Conservation (phyloP, 371 early-diverging fungal species). For the Parasitella parasitica region DNA sequence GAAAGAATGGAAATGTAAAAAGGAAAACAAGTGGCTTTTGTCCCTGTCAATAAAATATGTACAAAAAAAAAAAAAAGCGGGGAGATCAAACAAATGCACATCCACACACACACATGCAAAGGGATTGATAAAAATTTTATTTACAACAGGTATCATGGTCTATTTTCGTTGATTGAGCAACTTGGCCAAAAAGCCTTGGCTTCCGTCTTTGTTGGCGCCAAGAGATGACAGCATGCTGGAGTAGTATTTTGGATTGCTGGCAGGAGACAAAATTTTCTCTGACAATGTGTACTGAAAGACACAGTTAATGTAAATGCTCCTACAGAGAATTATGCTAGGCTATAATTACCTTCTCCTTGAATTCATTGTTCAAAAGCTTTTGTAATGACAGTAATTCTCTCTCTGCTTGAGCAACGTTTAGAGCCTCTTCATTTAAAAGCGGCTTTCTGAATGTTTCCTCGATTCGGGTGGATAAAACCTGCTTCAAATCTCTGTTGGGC, state of each 20-base stretch:
- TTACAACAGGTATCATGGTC: slow-evolving; percentile 8
- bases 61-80: neutral
- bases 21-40: slow-evolving; percentile 6
- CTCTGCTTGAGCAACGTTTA: slow-evolving; percentile 44
- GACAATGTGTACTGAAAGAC: slow-evolving; percentile 56
- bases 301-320: neutral
- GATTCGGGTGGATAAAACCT: slow-evolving; percentile 51
- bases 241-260: slow-evolving; percentile 64
- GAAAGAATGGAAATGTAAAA: neutral
- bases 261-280: slow-evolving; percentile 54
- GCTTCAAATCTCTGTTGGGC: slow-evolving; percentile 61
- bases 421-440: slow-evolving; percentile 18
- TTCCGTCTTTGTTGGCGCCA: slow-evolving; percentile 46
- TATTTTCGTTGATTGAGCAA: slow-evolving; percentile 11
- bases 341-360: slow-evolving; percentile 50
- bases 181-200: slow-evolving; percentile 38
- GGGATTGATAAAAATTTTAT: neutral
- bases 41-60: neutral
- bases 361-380: slow-evolving; percentile 52
- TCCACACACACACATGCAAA: neutral
- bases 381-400: slow-evolving; percentile 51
- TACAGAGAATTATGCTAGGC: neutral
- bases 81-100: neutral
- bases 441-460: slow-evolving; percentile 50
- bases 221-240: slow-evolving; percentile 50